Evolutionary conservation across 257 asterid genomes (phyloP).

Genomic region (Plantago ovata): DNA sequence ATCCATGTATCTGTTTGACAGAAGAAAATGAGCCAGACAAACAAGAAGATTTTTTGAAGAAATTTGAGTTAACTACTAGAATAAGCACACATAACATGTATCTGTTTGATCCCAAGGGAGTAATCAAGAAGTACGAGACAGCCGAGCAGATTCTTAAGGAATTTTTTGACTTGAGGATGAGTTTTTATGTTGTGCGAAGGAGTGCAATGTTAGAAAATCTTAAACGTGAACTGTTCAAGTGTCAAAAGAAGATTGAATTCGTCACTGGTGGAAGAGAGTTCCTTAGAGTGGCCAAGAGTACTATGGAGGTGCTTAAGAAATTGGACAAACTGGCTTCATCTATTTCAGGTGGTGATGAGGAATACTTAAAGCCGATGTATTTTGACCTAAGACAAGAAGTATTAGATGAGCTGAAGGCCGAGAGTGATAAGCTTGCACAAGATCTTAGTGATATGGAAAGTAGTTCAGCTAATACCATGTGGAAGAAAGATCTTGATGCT

Average conservation of each 20-base stretch:
- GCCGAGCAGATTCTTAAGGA: slow-evolving; percentile 97
- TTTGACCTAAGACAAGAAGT: too few species aligned
- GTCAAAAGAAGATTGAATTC: slow-evolving; percentile 78
- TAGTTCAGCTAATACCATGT: slow-evolving; percentile 56
- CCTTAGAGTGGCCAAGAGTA: slow-evolving; percentile 52
- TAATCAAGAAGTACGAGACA: slow-evolving; percentile 81
- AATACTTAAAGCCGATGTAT: too few species aligned
- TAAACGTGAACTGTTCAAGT: slow-evolving; percentile 63
- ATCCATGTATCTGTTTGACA: slow-evolving; percentile 68
- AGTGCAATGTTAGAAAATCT: slow-evolving; percentile 61
- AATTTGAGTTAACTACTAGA: slow-evolving; percentile 67
- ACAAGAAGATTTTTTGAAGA: slow-evolving; percentile 74
- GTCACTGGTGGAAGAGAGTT: slow-evolving; percentile 79
- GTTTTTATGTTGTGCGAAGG: too few species aligned
- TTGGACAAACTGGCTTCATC: too few species aligned
- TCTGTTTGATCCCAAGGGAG: slow-evolving; percentile 76
- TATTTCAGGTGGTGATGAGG: too few species aligned
- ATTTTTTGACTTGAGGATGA: slow-evolving; percentile 71
- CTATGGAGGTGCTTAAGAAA: too few species aligned
- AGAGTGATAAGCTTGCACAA: slow-evolving; percentile 52
- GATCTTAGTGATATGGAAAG: slow-evolving; percentile 66
- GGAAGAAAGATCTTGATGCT: slow-evolving; percentile 77
- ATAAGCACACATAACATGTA: slow-evolving; percentile 93
- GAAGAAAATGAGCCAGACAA: slow-evolving; percentile 51
- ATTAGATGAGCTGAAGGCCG: slow-evolving; percentile 55